These are phyloP conservation scores for Vanrija humicola DNA, from an alignment of 1,284 basidiomycete genomes.

Conservation along the genomic window DNA sequence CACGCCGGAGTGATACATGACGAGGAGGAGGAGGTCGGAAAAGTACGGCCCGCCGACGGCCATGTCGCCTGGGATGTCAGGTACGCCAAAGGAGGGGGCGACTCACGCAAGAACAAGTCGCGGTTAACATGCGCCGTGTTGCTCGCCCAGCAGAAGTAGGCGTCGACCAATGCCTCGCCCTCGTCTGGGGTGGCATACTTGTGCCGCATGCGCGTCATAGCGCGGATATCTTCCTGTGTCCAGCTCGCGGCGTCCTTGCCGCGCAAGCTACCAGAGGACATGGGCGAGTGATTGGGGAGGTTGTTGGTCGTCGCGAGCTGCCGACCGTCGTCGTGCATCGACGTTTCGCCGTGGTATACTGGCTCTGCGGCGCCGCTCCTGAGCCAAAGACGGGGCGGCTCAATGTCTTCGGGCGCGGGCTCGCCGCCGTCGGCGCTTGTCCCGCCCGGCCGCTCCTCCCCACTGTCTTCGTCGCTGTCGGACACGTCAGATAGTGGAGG, in stretches of 20 bases:
- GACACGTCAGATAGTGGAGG: slow-evolving; percentile 2
- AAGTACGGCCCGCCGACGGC: slow-evolving; percentile 22
- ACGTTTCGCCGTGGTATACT: slow-evolving; percentile 20
- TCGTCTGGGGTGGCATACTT: slow-evolving; percentile 21
- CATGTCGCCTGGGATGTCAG: slow-evolving; percentile 19
- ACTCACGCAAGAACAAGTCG: slow-evolving; percentile 18
- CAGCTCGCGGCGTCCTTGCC: slow-evolving; percentile 9
- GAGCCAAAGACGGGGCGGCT: slow-evolving; percentile 20
- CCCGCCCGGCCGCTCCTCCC: neutral
- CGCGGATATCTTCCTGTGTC: slow-evolving; percentile 14
- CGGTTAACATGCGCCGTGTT: slow-evolving; percentile 15
- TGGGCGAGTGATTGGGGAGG: neutral
- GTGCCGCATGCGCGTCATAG: slow-evolving; percentile 16
- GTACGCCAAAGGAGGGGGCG: neutral
- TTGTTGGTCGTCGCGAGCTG: neutral
- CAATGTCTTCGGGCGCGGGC: slow-evolving; percentile 8
- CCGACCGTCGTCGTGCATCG: slow-evolving; percentile 16
- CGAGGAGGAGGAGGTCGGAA: slow-evolving; percentile 20
- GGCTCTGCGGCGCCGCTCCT: slow-evolving; percentile 5
- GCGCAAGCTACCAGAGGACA: neutral
- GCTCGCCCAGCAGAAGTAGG: slow-evolving; percentile 23
- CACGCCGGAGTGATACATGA: slow-evolving; percentile 18
- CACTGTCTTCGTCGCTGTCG: neutral
- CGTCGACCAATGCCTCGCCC: slow-evolving; percentile 19
- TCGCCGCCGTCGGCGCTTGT: neutral